Evolutionary conservation across 257 asterid species (phyloP).

Genomic region (Solanum infundibuliforme): DNA sequence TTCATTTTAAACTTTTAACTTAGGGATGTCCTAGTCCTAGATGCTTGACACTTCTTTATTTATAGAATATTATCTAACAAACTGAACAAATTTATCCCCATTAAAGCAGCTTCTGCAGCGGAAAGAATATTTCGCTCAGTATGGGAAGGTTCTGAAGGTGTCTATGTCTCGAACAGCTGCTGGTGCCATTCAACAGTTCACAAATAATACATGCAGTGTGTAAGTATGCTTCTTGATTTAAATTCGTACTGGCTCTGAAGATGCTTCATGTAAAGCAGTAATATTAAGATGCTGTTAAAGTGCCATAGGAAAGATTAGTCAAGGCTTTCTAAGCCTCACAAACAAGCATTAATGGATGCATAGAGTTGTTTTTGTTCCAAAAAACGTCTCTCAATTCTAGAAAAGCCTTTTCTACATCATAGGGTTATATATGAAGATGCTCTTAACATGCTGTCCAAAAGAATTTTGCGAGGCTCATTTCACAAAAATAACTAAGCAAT

Average conservation of each 20-base stretch:
- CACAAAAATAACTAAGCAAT: not conserved
- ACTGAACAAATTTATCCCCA: not conserved
- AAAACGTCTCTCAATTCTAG: not conserved
- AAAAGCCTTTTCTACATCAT: not conserved
- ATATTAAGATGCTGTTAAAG: not conserved
- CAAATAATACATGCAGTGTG: conserved; percentile 95
- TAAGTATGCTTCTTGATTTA: conserved; percentile 24
- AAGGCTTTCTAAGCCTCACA: not conserved
- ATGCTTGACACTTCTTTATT: not conserved
- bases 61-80: not conserved
- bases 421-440: not conserved
- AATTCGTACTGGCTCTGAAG: not conserved
- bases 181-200: conserved; percentile 85
- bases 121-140: conserved; percentile 72
- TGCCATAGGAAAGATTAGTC: not conserved
- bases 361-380: not conserved
- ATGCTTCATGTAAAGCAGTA: not conserved
- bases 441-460: not conserved
- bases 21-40: not conserved
- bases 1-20: not conserved
- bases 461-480: not conserved
- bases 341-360: not conserved
- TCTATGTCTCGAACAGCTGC: conserved; percentile 87
- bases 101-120: conserved; percentile 75
- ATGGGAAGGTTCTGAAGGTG: conserved; percentile 91